phyloP scores from a whole-genome alignment of 345 rosid species.

The Pistacia atlantica region DNA sequence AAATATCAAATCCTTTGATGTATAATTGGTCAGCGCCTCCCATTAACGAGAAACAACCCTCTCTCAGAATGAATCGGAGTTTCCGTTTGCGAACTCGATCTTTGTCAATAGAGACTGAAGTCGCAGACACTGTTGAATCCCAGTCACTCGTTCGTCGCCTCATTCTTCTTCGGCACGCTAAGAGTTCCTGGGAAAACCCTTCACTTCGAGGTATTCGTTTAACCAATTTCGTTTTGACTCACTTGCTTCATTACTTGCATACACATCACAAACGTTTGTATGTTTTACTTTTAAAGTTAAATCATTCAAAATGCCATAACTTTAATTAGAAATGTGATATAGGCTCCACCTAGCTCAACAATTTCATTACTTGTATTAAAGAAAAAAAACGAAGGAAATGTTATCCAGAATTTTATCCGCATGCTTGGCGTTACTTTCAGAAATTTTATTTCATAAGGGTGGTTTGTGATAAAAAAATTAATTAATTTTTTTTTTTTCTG shows the following conservation, averaged over 20 bases:
- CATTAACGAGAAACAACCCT: neutral
- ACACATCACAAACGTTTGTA: neutral
- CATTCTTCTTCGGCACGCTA: slow-evolving; percentile 90
- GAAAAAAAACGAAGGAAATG: neutral
- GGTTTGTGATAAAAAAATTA: too few relatives aligned
- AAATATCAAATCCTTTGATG: neutral
- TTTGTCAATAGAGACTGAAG: slow-evolving; percentile 24
- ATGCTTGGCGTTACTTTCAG: too few relatives aligned
- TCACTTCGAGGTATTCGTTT: slow-evolving; percentile 58
- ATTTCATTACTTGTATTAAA: neutral
- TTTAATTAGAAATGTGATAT: too few relatives aligned
- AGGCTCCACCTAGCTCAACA: neutral
- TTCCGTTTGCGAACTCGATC: slow-evolving; percentile 10
- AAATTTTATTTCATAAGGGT: too few relatives aligned
- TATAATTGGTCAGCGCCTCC: neutral
- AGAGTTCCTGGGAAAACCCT: slow-evolving; percentile 80
- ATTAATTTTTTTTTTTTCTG: too few relatives aligned
- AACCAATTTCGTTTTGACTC: neutral
- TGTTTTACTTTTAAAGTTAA: neutral
- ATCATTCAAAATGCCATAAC: too few relatives aligned
- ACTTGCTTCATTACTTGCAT: neutral
- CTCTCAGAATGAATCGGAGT: neutral
- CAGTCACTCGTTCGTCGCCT: slow-evolving; percentile 68
- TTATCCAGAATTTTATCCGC: too few relatives aligned
- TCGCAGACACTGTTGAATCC: slow-evolving; percentile 24